Conservation (phyloP, 2,329 filamentous ascomycete species). For the Nothophoma quercina region DNA sequence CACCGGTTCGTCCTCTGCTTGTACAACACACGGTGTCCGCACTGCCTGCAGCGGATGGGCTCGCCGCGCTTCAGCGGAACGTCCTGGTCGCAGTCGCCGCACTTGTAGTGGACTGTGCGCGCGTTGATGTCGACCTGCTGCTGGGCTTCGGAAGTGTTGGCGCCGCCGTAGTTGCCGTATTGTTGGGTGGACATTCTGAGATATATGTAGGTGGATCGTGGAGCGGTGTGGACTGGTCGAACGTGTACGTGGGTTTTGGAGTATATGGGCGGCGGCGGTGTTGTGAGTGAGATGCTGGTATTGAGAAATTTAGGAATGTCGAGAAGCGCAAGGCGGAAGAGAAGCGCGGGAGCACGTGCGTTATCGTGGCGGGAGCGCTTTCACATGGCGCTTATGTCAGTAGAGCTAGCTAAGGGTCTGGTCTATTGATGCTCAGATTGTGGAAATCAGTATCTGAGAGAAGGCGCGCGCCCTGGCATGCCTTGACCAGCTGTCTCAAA, state of each 20-base stretch:
- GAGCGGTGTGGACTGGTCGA: neutral
- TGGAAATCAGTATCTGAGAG: too few relatives aligned
- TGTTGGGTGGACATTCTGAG: constrained; percentile 18
- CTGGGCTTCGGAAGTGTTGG: constrained; percentile 27
- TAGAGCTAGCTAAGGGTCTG: constrained; percentile 6
- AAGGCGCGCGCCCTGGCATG: constrained; percentile 23
- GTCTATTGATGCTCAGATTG: neutral
- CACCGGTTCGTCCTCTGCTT: constrained; percentile 98
- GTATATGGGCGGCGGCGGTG: neutral
- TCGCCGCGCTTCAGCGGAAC: constrained; percentile 79
- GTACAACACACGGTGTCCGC: constrained; percentile 93
- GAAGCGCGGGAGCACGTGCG: constrained; percentile 13
- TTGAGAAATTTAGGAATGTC: constrained; percentile 17
- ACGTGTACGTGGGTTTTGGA: neutral
- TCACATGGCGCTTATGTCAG: constrained; percentile 11
- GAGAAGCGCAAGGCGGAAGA: constrained; percentile 5
- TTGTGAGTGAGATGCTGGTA: neutral
- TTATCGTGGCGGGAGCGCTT: constrained; percentile 14
- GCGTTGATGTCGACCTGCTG: constrained; percentile 50
- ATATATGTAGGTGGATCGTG: neutral
- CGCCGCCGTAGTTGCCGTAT: constrained; percentile 16
- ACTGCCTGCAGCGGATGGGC: constrained; percentile 87
- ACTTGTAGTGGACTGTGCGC: constrained; percentile 62
- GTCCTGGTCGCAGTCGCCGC: constrained; percentile 84
- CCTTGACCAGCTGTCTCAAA: constrained; percentile 32